Evolutionary conservation across 1,284 basidiomycete genomes (phyloP).

Genomic region (Amylostereum areolatum): DNA sequence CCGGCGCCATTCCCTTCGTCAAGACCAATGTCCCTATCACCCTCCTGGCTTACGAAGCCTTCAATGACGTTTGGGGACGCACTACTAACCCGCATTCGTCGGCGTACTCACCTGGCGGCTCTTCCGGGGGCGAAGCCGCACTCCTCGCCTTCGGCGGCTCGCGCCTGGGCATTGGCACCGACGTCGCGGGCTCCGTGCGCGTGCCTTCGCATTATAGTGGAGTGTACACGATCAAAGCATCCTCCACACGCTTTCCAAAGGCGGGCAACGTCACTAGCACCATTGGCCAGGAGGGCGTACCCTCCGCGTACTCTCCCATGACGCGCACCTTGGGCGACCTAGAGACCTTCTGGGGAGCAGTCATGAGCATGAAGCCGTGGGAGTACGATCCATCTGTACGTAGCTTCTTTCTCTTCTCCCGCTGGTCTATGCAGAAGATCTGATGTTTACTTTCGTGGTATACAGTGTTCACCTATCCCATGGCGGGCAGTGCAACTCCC

Average conservation of each 20-base stretch:
- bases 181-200: slow-evolving; percentile 68
- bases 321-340: slow-evolving; percentile 64
- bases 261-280: slow-evolving; percentile 7
- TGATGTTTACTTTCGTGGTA: neutral
- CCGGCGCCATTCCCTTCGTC: slow-evolving; percentile 71
- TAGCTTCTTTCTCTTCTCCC: slow-evolving; percentile 1
- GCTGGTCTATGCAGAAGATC: neutral
- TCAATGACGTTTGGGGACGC: slow-evolving; percentile 66
- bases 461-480: slow-evolving; percentile 48
- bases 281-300: slow-evolving; percentile 56
- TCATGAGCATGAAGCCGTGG: slow-evolving; percentile 57
- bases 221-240: slow-evolving; percentile 59
- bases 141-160: slow-evolving; percentile 65
- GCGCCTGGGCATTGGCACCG: slow-evolving; percentile 69
- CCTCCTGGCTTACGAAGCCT: slow-evolving; percentile 69
- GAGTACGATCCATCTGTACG: slow-evolving; percentile 51
- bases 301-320: slow-evolving; percentile 61
- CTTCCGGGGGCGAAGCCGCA: slow-evolving; percentile 67
- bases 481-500: slow-evolving; percentile 45
- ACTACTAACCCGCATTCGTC: slow-evolving; percentile 60
- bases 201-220: slow-evolving; percentile 73
- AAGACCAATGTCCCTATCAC: slow-evolving; percentile 76
- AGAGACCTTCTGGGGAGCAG: slow-evolving; percentile 52
- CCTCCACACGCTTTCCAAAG: slow-evolving; percentile 11
- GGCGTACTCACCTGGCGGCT: slow-evolving; percentile 59